A percentile compares a stretch with the other conserved stretches of the same genome.
Conservation (phyloP, 2,329 filamentous ascomycete species). For the Paraphoma chrysanthemicola region DNA sequence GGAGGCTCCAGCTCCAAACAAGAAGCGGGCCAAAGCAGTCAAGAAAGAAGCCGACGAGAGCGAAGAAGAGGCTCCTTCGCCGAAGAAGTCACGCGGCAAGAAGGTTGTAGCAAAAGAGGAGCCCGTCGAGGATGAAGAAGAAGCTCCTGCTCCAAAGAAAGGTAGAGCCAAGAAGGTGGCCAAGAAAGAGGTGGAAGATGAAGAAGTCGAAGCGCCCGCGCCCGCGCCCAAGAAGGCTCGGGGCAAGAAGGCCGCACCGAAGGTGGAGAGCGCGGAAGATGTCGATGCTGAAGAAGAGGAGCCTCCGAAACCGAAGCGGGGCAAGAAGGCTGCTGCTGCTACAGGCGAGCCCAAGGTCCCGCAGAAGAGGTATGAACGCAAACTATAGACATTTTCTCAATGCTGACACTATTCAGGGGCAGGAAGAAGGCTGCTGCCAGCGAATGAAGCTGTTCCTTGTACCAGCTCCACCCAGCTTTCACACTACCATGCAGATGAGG, state of each 20-base stretch:
- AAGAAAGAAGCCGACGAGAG: slow-evolving; percentile 31
- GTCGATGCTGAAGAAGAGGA: slow-evolving; percentile 17
- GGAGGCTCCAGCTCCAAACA: slow-evolving; percentile 32
- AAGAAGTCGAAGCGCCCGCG: slow-evolving; percentile 31
- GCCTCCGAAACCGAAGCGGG: slow-evolving; percentile 29
- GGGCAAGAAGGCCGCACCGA: slow-evolving; percentile 35
- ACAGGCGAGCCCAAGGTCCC: slow-evolving; percentile 26
- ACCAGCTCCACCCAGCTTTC: background rate
- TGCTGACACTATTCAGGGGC: slow-evolving; percentile 22
- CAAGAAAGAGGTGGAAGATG: slow-evolving; percentile 19
- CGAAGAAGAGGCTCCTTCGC: slow-evolving; percentile 30
- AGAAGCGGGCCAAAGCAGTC: slow-evolving; percentile 22
- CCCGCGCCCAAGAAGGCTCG: slow-evolving; percentile 39
- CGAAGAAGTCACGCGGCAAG: slow-evolving; percentile 23
- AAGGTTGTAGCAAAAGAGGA: slow-evolving; percentile 19
- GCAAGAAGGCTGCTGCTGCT: slow-evolving; percentile 12
- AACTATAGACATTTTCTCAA: no score
- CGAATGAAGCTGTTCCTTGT: slow-evolving; percentile 15
- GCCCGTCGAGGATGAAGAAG: slow-evolving; percentile 33
- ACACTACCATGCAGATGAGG: background rate
- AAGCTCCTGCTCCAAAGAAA: slow-evolving; percentile 42
- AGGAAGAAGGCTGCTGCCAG: slow-evolving; percentile 32
- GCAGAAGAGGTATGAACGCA: slow-evolving; percentile 34
- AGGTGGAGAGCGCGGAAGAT: slow-evolving; percentile 23
- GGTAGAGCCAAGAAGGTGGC: slow-evolving; percentile 11